Conservation (phyloP, 2,329 filamentous ascomycete species). For the Plenodomus biglobosus region DNA sequence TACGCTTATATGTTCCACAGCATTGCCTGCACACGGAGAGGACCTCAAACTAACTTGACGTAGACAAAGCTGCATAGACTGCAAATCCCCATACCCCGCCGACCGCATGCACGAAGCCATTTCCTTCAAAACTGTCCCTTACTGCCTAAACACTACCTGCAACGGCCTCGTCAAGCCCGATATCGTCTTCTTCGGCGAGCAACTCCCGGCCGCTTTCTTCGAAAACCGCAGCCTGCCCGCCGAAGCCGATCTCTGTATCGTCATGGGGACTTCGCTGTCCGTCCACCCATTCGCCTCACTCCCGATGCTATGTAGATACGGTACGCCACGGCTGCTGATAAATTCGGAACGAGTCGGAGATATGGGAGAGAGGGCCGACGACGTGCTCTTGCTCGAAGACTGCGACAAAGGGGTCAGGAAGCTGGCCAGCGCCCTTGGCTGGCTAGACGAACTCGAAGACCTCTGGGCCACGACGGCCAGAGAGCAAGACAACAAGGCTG, state of each 20-base stretch:
- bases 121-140: slow-evolving; percentile 66
- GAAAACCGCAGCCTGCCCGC: slow-evolving; percentile 56
- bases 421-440: slow-evolving; percentile 78
- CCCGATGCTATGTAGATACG: slow-evolving; percentile 63
- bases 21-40: no score
- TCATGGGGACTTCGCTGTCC: slow-evolving; percentile 84
- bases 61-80: slow-evolving; percentile 87
- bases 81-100: slow-evolving; percentile 70
- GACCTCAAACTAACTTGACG: no score
- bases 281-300: slow-evolving; percentile 89
- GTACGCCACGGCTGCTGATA: slow-evolving; percentile 76
- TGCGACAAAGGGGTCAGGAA: slow-evolving; percentile 80
- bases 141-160: slow-evolving; percentile 64
- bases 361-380: slow-evolving; percentile 75
- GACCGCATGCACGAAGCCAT: slow-evolving; percentile 74
- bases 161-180: slow-evolving; percentile 85
- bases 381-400: slow-evolving; percentile 79
- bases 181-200: slow-evolving; percentile 91
- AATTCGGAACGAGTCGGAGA: slow-evolving; percentile 83
- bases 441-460: slow-evolving; percentile 78
- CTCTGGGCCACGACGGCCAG: slow-evolving; percentile 68
- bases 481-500: slow-evolving; percentile 36
- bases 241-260: slow-evolving; percentile 73
- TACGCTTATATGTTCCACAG: slow-evolving; percentile 7
- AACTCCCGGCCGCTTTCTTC: slow-evolving; percentile 67